Base-by-base conservation (phyloP, 805 yeast species). In the Candida hispaniensis region DNA sequence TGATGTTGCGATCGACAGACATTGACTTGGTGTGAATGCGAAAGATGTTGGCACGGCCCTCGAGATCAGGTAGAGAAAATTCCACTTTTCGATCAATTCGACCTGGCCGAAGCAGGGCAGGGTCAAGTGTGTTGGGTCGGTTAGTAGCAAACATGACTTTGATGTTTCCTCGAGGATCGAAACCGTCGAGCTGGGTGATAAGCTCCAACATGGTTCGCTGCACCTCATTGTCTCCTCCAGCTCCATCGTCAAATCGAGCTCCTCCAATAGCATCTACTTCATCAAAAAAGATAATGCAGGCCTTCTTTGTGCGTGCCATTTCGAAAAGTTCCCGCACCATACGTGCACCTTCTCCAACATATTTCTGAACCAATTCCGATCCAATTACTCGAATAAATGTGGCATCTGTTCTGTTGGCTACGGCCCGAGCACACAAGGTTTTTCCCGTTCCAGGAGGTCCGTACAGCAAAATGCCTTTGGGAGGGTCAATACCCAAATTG, bases 371-470 rank as follows among this genome's bases (percentile, higher is more conserved):
- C 56, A 91, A 69, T 60, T 91, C 98, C 1, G 97, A 88, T 7
- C 98, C 99, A 63, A 91, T 91, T 36, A 91, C 98, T 53, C 98
- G 77, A 44, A 91, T 91, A 50, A 91, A 91, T 0, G 99, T 91
- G 15, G 99, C 98, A 60, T 91, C 98, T 2, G 99, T 91, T 66
- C 98, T 78, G 59, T 91, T 91, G 29, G 99, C 99, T 14, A 91
- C 98, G 1, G 99, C 99, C 52, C 99, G 73, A 0, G 99, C 99
- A 66, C 97, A 91, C 39, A 91, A 64, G 1, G 99, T 91, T 56
- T 91, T 91, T 59, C 99, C 98, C 1, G 98, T 91, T 48, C 98
- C 98, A 30, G 98, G 98, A 6, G 98, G 98, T 0, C 98, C 98
- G 55, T 91, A 91, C 30, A 91, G 65, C 47, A 91, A 64, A 45